Conservation (phyloP, 2,329 filamentous ascomycete genomes). For the Cryphonectria nitschkei region DNA sequence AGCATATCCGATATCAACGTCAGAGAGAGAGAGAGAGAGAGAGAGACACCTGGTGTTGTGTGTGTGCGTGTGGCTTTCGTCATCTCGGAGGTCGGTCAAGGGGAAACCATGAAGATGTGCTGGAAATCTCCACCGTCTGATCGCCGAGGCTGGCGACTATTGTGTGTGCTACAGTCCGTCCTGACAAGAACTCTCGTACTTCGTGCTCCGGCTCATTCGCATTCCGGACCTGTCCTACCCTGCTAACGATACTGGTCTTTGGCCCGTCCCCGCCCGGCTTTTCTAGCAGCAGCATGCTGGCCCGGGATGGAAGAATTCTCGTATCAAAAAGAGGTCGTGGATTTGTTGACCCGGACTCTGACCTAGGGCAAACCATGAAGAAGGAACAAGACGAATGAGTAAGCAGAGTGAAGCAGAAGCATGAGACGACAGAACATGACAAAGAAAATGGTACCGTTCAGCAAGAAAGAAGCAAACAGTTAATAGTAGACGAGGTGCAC, state of each 20-base stretch:
- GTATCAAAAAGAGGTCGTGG: neutral
- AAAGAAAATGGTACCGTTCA: neutral
- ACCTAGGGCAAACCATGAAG: neutral
- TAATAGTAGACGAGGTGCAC: neutral
- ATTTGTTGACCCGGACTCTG: neutral
- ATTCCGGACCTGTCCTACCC: neutral
- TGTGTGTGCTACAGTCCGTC: neutral
- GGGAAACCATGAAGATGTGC: neutral
- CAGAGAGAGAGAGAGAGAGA: neutral
- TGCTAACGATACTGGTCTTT: neutral
- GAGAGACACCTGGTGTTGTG: neutral
- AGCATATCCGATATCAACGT: neutral
- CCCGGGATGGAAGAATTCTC: neutral
- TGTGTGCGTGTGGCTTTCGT: neutral
- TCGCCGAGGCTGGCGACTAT: constrained; percentile 3
- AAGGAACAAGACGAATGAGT: neutral
- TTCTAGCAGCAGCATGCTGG: neutral
- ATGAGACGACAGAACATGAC: too few relatives aligned
- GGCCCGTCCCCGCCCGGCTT: neutral
- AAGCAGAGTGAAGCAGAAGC: neutral
- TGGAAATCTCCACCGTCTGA: neutral
- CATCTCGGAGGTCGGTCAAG: neutral
- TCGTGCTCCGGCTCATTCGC: neutral
- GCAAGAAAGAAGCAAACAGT: too few relatives aligned
- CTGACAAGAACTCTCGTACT: neutral